phyloP scores from a whole-genome alignment of 2,329 filamentous ascomycete genomes.

The Dryadomyces quercus-mongolicae region DNA sequence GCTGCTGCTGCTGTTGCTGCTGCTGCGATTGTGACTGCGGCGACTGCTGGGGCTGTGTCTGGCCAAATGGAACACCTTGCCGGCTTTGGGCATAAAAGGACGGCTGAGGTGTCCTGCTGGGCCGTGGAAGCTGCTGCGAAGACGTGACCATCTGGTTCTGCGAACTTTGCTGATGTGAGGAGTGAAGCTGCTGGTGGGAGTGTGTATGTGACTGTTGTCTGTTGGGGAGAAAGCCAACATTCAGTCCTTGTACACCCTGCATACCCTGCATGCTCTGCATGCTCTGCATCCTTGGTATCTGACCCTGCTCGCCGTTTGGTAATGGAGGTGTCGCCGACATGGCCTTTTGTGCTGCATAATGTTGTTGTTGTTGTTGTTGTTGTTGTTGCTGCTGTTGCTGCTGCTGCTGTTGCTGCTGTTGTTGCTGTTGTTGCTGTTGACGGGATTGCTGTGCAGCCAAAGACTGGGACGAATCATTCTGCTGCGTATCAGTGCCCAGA shows the following conservation, averaged over 20 bases:
- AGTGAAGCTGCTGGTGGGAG: conserved; percentile 10
- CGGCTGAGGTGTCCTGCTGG: conserved; percentile 5
- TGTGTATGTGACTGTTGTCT: conserved; percentile 2
- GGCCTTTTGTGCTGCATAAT: conserved; percentile 9
- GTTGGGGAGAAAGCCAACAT: not conserved
- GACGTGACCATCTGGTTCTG: conserved; percentile 13
- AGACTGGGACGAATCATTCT: conserved; percentile 7
- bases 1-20: not conserved
- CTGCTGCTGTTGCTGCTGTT: not conserved
- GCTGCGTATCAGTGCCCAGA: conserved; percentile 10
- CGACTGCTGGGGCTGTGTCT: conserved; percentile 7
- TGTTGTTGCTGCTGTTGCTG: conserved; percentile 7
- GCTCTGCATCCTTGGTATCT: not conserved
- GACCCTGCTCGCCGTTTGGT: conserved; percentile 3
- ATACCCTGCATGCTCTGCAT: not conserved
- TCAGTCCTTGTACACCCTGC: conserved; percentile 4
- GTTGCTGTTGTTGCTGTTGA: conserved; percentile 3
- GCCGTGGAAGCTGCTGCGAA: conserved; percentile 13
- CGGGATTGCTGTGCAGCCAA: conserved; percentile 7
- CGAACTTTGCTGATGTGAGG: conserved; percentile 5
- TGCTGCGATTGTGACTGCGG: conserved; percentile 3
- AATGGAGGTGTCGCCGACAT: conserved; percentile 8
- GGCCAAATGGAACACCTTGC: conserved; percentile 2
- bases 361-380: not conserved
- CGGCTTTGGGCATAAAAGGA: conserved; percentile 6